Percentiles rank a stretch among this genome's conserved stretches.
These are phyloP conservation scores for Nitzschia inconspicua DNA, from an alignment of 108 stramenopile genomes.

Conservation along the genomic window DNA sequence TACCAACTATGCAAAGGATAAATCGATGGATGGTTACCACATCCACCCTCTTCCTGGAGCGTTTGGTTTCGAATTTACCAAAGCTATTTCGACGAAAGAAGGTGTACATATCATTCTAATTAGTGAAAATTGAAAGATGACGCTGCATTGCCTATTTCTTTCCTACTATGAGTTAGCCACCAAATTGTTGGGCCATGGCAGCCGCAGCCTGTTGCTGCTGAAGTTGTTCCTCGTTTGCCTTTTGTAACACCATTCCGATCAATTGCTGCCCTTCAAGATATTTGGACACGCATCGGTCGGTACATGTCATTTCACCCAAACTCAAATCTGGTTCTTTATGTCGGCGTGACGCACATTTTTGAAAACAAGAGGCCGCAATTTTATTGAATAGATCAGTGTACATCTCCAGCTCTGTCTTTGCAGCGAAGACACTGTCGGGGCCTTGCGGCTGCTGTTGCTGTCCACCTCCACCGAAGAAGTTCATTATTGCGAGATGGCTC, in stretches of 20 bases:
- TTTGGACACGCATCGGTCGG: constrained; percentile 93
- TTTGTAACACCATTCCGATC: constrained; percentile 81
- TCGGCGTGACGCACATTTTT: constrained; percentile 88
- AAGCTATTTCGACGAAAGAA: too few species aligned
- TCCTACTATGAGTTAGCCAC: constrained; percentile 39
- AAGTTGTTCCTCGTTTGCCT: constrained; percentile 79
- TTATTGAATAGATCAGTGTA: constrained; percentile 95
- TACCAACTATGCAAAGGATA: not conserved
- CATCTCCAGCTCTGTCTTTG: constrained; percentile 97
- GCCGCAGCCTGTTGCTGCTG: constrained; percentile 64
- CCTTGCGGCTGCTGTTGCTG: constrained; percentile 58
- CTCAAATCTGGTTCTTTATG: constrained; percentile 87
- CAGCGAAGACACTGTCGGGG: constrained; percentile 87
- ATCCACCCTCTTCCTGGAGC: not conserved
- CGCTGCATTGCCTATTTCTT: not conserved
- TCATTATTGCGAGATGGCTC: too few species aligned
- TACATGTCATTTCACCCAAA: constrained; percentile 95
- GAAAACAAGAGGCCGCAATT: constrained; percentile 86
- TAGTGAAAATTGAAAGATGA: not conserved
- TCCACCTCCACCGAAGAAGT: constrained; percentile 61
- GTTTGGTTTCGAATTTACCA: not conserved
- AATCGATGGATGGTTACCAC: not conserved
- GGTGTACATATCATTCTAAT: not conserved
- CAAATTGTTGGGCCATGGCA: constrained; percentile 71
- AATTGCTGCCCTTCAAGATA: constrained; percentile 92